These are phyloP conservation scores for Butyriboletus loyo DNA, from an alignment of 768 basidiomycete genomes.

Conservation along the genomic window DNA sequence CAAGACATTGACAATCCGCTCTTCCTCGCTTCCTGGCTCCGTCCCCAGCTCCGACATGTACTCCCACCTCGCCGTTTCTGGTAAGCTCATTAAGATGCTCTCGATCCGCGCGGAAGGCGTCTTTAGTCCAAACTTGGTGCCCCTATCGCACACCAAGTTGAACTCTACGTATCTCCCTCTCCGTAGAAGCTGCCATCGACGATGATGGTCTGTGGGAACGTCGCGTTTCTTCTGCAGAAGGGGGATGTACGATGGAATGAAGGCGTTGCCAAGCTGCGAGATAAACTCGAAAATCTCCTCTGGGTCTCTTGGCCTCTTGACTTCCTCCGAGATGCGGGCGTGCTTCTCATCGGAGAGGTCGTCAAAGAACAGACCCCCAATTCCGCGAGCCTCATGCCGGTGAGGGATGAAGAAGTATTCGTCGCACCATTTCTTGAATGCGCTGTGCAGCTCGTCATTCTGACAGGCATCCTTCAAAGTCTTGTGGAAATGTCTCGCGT, in stretches of 20 bases:
- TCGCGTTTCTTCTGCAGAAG: constrained; percentile 65
- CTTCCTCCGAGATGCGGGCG: constrained; percentile 48
- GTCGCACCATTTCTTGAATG: constrained; percentile 96
- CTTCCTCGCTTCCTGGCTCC: constrained; percentile 63
- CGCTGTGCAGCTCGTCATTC: constrained; percentile 63
- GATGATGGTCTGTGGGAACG: constrained; percentile 60
- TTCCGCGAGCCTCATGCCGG: constrained; percentile 77
- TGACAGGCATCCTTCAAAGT: constrained; percentile 77
- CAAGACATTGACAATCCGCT: constrained; percentile 56
- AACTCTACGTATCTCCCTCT: constrained; percentile 95
- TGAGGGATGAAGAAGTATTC: constrained; percentile 95
- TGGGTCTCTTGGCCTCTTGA: constrained; percentile 51
- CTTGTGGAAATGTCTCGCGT: constrained; percentile 82
- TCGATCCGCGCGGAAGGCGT: constrained; percentile 86
- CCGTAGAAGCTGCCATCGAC: constrained; percentile 91
- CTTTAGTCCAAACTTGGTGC: constrained; percentile 83
- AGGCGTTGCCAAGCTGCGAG: constrained; percentile 68
- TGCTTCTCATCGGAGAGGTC: constrained; percentile 74
- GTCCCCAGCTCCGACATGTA: constrained; percentile 76
- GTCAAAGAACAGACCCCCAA: constrained; percentile 97
- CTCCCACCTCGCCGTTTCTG: constrained; percentile 87
- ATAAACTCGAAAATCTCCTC: constrained; percentile 79
- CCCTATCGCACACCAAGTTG: constrained; percentile 82
- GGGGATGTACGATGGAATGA: constrained; percentile 88
- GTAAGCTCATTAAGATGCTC: constrained; percentile 87